These are phyloP conservation scores for Dianthus caryophyllus DNA, from an alignment of 148 eudicot species.

Conservation along the genomic window DNA sequence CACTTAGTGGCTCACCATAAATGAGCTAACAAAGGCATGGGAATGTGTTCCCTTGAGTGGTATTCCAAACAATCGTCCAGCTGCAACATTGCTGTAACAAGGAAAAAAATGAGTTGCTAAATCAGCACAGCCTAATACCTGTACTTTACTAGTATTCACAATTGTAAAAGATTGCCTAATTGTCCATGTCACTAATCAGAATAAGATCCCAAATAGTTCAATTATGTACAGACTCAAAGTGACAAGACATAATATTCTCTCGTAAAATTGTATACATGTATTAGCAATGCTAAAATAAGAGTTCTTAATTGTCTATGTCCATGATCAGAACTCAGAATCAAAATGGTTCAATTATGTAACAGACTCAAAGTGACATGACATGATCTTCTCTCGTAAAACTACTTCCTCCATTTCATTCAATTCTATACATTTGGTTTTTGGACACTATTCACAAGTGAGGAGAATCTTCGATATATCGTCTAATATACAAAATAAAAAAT, in stretches of 20 bases:
- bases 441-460: no score
- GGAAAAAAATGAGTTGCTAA: slow-evolving; percentile 8
- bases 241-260: background rate
- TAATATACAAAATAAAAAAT: no score
- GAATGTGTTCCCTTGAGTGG: slow-evolving; percentile 95
- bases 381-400: background rate
- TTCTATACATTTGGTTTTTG: no score
- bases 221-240: background rate
- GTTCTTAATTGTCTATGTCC: background rate
- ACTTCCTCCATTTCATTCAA: no score
- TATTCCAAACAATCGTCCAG: slow-evolving; percentile 94
- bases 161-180: background rate
- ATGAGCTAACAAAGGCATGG: slow-evolving; percentile 98
- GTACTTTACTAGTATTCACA: background rate
- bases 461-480: no score
- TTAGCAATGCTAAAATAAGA: background rate
- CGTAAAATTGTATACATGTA: background rate
- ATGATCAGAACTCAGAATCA: background rate
- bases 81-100: slow-evolving; percentile 76
- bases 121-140: background rate
- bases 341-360: background rate
- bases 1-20: slow-evolving; percentile 39
- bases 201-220: background rate
- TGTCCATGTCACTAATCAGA: slow-evolving; percentile 6
- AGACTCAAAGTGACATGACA: background rate